Evolutionary conservation across 352 stramenopile species (phyloP).

Genomic region (Globisporangium lucens): DNA sequence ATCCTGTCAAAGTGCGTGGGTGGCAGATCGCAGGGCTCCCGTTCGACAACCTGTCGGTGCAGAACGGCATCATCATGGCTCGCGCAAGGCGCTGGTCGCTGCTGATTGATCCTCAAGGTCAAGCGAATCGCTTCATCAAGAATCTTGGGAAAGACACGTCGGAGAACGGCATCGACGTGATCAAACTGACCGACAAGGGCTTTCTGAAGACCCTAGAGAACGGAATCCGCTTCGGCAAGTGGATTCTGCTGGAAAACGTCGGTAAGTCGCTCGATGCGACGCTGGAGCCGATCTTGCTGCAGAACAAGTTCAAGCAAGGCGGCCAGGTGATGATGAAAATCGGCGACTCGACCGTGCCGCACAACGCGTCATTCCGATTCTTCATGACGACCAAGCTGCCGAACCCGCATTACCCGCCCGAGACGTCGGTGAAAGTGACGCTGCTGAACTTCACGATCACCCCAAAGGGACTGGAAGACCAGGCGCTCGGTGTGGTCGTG

Average conservation of each 20-base stretch:
- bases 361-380: conserved; percentile 89
- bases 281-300: conserved; percentile 88
- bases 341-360: conserved; percentile 89
- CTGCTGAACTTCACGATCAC: conserved; percentile 94
- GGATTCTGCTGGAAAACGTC: conserved; percentile 90
- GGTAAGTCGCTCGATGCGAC: conserved; percentile 86
- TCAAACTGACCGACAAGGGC: conserved; percentile 79
- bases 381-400: conserved; percentile 94
- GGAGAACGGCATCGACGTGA: conserved; percentile 83
- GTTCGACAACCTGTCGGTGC: conserved; percentile 87
- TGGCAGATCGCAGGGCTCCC: conserved; percentile 92
- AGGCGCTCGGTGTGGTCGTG: conserved; percentile 90
- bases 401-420: conserved; percentile 91
- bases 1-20: conserved; percentile 87
- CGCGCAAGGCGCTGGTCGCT: conserved; percentile 87
- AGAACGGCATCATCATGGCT: conserved; percentile 94
- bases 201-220: conserved; percentile 89
- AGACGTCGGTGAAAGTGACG: conserved; percentile 92
- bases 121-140: conserved; percentile 94
- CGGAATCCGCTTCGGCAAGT: conserved; percentile 91
- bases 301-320: conserved; percentile 92
- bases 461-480: conserved; percentile 86
- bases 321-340: conserved; percentile 93
- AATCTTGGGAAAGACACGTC: conserved; percentile 86
- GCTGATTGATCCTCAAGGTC: conserved; percentile 91